Evolutionary conservation across 352 stramenopile species (phyloP), one percentile per base, ranked within the genome.

Genomic region (Phytopythium oedochilum): DNA sequence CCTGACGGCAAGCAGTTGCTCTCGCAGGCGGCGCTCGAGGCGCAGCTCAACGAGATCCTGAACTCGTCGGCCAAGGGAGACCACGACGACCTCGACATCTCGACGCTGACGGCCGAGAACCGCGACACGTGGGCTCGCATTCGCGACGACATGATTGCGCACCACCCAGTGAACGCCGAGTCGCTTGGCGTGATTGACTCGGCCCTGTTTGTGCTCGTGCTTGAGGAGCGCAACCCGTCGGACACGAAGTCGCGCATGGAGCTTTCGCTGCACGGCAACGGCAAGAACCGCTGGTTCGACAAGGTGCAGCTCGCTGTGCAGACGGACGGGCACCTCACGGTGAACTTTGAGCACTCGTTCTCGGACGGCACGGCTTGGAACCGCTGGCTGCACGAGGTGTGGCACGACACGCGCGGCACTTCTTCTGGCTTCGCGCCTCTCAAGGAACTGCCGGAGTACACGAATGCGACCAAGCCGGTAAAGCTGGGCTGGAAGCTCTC

Each of bases 301-400:
- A 98, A 98, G 76, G 74, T 97, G 55, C 84, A 94, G 57, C 71
- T 98, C 40, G 91, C 96, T 35, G 82, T 79, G 29, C 78, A 95
- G 43, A 66, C 65, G 17, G 84, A 96, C 55, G 92, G 92, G 20
- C 77, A 90, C 54, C 47, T 97, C 45, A 92, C 82, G 14, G 70
- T 97, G n/a, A 97, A 97, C 70, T 98, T 97, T 61, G 92, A 98
- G 63, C 92, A 98, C 70, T 96, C 89, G 42, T 97, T 96, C 62
- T 96, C 87, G 20, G 92, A 98, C 54, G 92, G 92, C 23, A 97
- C 93, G 42, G 69, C 84, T 3, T 98, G 92, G 92, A 97, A 97
- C 65, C 78, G 92, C 42, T 97, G 90, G 86, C 61, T 98, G 39
- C 83, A 94, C 49, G 92, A 98, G 68, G 88, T 89, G 25, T 96